Percentiles rank a stretch among this genome's conserved stretches.
Conservation (phyloP, 352 stramenopile species). For the Nothophytophthora sp. region DNA sequence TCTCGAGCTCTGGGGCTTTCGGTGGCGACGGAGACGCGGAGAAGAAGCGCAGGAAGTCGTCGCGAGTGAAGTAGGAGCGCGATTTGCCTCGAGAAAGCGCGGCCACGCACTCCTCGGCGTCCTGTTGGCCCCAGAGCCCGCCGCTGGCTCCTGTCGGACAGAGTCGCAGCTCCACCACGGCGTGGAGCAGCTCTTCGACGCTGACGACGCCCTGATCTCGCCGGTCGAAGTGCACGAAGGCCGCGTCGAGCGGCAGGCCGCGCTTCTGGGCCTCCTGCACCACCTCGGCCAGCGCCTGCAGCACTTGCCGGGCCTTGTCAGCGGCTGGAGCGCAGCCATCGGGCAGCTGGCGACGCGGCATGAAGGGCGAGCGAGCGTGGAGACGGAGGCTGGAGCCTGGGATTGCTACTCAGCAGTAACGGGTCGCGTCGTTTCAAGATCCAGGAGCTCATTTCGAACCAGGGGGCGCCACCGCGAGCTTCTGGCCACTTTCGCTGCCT, state of each 20-base stretch:
- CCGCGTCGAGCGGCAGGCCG: constrained; percentile 48
- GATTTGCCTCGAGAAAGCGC: constrained; percentile 38
- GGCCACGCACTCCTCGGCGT: constrained; percentile 49
- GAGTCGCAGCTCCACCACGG: constrained; percentile 42
- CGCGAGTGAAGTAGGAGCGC: constrained; percentile 47
- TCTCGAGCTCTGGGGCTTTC: too few species aligned
- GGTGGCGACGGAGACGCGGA: not conserved
- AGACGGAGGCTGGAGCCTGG: too few species aligned
- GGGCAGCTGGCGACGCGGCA: constrained; percentile 6
- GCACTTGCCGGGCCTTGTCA: constrained; percentile 17
- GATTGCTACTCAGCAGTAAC: too few species aligned
- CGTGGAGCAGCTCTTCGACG: constrained; percentile 52
- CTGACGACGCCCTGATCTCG: constrained; percentile 42
- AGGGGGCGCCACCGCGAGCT: too few species aligned
- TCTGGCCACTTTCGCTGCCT: too few species aligned
- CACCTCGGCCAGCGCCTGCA: constrained; percentile 48
- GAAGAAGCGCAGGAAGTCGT: constrained; percentile 63
- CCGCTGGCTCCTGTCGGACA: constrained; percentile 6
- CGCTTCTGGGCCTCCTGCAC: constrained; percentile 47
- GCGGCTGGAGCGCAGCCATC: not conserved
- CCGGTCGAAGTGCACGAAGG: constrained; percentile 64
- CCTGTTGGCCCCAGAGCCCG: constrained; percentile 39
- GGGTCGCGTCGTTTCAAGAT: too few species aligned
- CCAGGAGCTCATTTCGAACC: too few species aligned
- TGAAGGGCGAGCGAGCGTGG: too few species aligned